phyloP scores from a whole-genome alignment of 1,284 basidiomycete species.

The Blastosporella zonata region DNA sequence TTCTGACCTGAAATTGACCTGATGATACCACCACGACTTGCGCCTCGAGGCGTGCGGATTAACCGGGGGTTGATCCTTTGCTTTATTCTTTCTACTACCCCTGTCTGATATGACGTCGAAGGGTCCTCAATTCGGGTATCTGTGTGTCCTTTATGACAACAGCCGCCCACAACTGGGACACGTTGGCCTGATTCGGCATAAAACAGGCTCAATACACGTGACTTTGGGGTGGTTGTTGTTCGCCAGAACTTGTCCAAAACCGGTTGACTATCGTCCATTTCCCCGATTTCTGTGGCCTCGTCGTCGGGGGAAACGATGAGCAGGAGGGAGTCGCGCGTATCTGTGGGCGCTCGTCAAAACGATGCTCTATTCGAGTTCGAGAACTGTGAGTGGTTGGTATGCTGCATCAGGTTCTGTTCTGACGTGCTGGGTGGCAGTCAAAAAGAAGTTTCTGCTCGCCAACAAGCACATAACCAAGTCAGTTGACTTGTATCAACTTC shows the following conservation, averaged over 20 bases:
- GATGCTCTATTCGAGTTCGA: conserved; percentile 80
- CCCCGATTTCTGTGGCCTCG: conserved; percentile 19
- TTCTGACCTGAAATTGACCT: not conserved
- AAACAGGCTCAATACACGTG: conserved; percentile 18
- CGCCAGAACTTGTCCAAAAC: conserved; percentile 16
- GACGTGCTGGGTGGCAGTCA: conserved; percentile 56
- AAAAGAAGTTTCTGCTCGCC: conserved; percentile 85
- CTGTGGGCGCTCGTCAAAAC: conserved; percentile 63
- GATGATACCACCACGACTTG: conserved; percentile 8
- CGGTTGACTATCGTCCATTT: conserved; percentile 14
- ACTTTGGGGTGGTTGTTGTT: conserved; percentile 17
- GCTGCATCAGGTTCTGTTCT: conserved; percentile 10
- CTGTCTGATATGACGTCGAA: conserved; percentile 10
- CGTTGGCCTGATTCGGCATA: conserved; percentile 13
- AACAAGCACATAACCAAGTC: conserved; percentile 89
- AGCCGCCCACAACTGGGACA: conserved; percentile 13
- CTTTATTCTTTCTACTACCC: conserved; percentile 5
- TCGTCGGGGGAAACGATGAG: conserved; percentile 58
- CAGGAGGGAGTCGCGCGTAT: conserved; percentile 75
- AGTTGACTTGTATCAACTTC: conserved; percentile 19
- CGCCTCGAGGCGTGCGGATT: conserved; percentile 16
- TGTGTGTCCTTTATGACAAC: conserved; percentile 4
- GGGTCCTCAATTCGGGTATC: conserved; percentile 4
- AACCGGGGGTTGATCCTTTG: conserved; percentile 10
- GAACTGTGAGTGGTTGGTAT: conserved; percentile 57